Evolutionary conservation across 2,329 filamentous ascomycete species (phyloP), one percentile per base, ranked within the genome.

Genomic region (Pseudofabraea citricarpa): DNA sequence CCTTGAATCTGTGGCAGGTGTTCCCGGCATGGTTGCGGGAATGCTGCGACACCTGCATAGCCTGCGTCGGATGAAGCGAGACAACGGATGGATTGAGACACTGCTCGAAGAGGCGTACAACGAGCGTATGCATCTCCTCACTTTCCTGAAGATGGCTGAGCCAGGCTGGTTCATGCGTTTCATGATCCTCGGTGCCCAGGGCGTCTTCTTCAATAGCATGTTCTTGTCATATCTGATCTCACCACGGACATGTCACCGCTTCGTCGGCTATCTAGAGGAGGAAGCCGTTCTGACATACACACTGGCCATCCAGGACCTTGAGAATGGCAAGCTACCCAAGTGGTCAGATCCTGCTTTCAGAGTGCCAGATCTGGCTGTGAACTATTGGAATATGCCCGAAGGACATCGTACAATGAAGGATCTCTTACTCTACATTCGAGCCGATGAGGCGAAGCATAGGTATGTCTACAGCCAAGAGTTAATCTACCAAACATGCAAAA

Each of bases 231-330:
- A 97, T 67, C 81, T 98, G 24, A 59, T 95, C 47, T 89, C 85
- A 1, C 91, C 93, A 6, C 81, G 83, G 48, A 91, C 88, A 50
- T 91, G 87, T 59, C 93, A 98, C 65, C 85, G 93, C 35, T 97
- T 98, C 64, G 90, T 97, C 41, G 93, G 90, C 2, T 97, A 97
- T 57, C 80, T 98, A 10, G 93, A 98, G 66, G 93, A 98, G 64
- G 93, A 98, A 66, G 93, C 93, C 7, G 91, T 97, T 2, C 78
- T 95, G 60, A 98, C 93, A 0, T 98, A 98, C 70, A 93, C 89
- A 1, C 82, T 90, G 39, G 87, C 89, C 48, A 86, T 97, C 56
- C 73, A 81, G 53, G 93, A 97, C 59, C 77, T 98, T 19, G 90
- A 97, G 46, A 74, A 77, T 3, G 91, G 91, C n/a, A 77, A 80